These are phyloP conservation scores for Colletotrichum tofieldiae DNA, from an alignment of 2,329 filamentous ascomycete species.

Conservation along the genomic window DNA sequence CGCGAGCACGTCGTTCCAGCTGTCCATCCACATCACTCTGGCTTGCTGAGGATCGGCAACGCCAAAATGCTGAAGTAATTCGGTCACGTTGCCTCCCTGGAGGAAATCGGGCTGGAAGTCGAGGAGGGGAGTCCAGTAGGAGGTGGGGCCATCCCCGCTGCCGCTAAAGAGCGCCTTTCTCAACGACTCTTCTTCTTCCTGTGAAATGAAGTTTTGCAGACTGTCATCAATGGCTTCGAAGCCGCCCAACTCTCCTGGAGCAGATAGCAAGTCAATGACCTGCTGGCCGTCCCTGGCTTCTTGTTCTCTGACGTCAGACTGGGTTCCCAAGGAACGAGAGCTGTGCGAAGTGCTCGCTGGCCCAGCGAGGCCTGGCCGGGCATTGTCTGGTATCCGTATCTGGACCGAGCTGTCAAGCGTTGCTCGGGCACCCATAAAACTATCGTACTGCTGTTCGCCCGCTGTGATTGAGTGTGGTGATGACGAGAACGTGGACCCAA, in stretches of 20 bases:
- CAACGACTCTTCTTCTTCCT: constrained; percentile 45
- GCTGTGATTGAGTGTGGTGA: not conserved
- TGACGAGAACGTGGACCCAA: constrained; percentile 37
- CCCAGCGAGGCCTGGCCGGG: not conserved
- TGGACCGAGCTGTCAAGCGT: not conserved
- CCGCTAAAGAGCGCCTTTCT: constrained; percentile 48
- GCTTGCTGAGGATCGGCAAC: constrained; percentile 56
- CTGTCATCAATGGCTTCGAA: constrained; percentile 41
- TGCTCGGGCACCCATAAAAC: constrained; percentile 20
- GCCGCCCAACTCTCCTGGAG: constrained; percentile 39
- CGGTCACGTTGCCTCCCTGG: constrained; percentile 32
- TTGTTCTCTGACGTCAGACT: constrained; percentile 36
- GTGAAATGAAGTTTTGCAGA: constrained; percentile 38
- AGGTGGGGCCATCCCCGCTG: constrained; percentile 6
- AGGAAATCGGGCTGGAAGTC: constrained; percentile 67
- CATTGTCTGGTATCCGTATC: not conserved
- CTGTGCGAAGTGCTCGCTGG: not conserved
- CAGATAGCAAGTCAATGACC: constrained; percentile 40
- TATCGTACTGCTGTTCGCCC: constrained; percentile 24
- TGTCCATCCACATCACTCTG: constrained; percentile 64
- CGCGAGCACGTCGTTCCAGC: constrained; percentile 71
- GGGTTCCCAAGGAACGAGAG: not conserved
- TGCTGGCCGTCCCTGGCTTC: constrained; percentile 41
- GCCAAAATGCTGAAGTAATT: constrained; percentile 54
- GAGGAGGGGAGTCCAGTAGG: constrained; percentile 63